Evolutionary conservation across 768 basidiomycete genomes (phyloP), one percentile per base, ranked within the genome.

Genomic region (Phallus indusiatus): DNA sequence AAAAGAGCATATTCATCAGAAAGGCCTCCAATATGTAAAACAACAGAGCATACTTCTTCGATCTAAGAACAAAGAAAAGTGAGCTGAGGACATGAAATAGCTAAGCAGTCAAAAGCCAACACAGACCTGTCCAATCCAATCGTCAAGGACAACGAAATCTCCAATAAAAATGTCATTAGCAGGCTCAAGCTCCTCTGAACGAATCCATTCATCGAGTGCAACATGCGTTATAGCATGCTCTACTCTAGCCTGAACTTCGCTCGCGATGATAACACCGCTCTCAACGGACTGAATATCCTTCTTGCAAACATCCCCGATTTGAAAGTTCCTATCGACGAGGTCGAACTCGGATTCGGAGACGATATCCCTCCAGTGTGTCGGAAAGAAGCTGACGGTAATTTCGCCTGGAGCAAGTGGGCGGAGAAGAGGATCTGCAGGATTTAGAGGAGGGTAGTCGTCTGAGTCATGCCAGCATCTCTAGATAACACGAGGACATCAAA

Each of bases 401-500:
- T 94, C 91, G 46, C 91, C 91, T 55, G 79, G 83, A 55, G 77
- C 66, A 20, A 94, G 78, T 10, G 84, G 83, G 51, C 90, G 78
- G 78, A 90, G 82, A 55, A 92, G 75, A 12, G 88, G 86, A 70
- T 92, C 88, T 47, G 75, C 64, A 57, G 42, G 42, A 42, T 42
- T 12, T 2, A 76, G 72, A 0, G 71, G 71, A 34, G 77, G 78
- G 14, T 81, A 67, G 60, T 90, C 89, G 63, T 94, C 90, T 10
- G 84, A 83, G 68, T 93, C 90, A 62, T 90, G 86, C 92, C 91
- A 94, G 66, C 86, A 90, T 72, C 89, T 82, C 91, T 94, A 67
- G 9, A 54, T 24, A 7, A 28, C 2, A 28, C 2, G 4, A 28
- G 7, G 4, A 7, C 28, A 28, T 42, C 42, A 42, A n/a, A n/a